A percentile compares a stretch with the other conserved stretches of the same genome.
Conservation (phyloP, 1,139 yeast species). For the Candida sanyaensis region DNA sequence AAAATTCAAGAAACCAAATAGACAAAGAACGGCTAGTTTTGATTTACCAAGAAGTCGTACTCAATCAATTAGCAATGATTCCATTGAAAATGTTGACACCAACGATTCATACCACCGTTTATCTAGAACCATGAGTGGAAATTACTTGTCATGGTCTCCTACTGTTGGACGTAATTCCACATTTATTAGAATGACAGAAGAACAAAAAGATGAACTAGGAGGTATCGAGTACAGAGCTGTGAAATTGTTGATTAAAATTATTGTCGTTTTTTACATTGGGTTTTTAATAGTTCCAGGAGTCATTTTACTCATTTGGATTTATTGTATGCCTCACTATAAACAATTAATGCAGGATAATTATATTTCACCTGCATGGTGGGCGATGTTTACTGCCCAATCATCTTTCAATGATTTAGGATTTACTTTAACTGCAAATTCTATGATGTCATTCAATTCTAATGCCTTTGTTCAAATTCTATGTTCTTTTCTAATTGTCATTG, state of each 20-base stretch:
- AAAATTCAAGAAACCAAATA: conserved; percentile 9
- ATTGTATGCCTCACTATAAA: conserved; percentile 41
- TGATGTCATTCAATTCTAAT: conserved; percentile 63
- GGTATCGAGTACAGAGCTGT: conserved; percentile 96
- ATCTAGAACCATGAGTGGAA: conserved; percentile 46
- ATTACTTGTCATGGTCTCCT: conserved; percentile 87
- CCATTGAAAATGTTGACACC: conserved; percentile 13
- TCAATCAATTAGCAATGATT: conserved; percentile 8
- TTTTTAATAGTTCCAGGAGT: conserved; percentile 64
- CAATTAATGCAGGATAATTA: conserved; percentile 52
- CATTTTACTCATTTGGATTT: conserved; percentile 69
- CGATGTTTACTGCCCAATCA: conserved; percentile 75
- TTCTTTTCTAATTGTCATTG: conserved; percentile 75
- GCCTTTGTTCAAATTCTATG: conserved; percentile 64
- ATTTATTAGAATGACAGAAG: conserved; percentile 76
- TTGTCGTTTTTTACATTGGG: conserved; percentile 71
- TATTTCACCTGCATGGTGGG: conserved; percentile 87
- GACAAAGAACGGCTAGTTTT: conserved; percentile 13
- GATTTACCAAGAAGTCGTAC: background rate
- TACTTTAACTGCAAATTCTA: conserved; percentile 78
- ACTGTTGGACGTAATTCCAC: conserved; percentile 95
- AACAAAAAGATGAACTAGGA: conserved; percentile 91
- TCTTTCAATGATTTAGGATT: conserved; percentile 83
- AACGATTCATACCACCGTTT: conserved; percentile 19
- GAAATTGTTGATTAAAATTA: conserved; percentile 68